A percentile compares a stretch with the other conserved stretches of the same genome.
phyloP scores from a whole-genome alignment of 306 rosid genomes.

The Astragalus membranaceus region DNA sequence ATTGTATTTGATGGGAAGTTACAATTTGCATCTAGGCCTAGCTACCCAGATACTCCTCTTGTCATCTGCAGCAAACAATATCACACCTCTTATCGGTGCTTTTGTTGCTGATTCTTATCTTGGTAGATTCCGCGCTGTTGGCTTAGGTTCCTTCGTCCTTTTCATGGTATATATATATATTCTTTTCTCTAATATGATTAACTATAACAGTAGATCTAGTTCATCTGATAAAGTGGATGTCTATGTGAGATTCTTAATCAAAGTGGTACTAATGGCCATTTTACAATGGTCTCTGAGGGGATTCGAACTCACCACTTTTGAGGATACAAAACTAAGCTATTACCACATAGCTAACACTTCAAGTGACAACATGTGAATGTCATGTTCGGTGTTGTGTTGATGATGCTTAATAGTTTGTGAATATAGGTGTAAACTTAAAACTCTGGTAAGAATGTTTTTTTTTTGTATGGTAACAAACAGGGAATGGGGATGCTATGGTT shows the following conservation, averaged over 20 bases:
- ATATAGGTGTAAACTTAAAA: too few species aligned
- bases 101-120: conserved; percentile 61
- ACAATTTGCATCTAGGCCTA: conserved; percentile 35
- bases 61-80: conserved; percentile 43
- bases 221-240: not conserved
- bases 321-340: too few species aligned
- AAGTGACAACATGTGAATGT: too few species aligned
- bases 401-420: too few species aligned
- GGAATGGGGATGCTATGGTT: conserved; percentile 56
- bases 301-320: too few species aligned
- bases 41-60: conserved; percentile 42
- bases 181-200: not conserved
- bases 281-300: too few species aligned
- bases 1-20: conserved; percentile 42
- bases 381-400: too few species aligned
- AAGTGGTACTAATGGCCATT: too few species aligned
- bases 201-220: not conserved
- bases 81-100: conserved; percentile 59
- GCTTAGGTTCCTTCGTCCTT: conserved; percentile 37
- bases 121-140: conserved; percentile 60
- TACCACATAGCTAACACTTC: not conserved
- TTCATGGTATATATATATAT: conserved; percentile 44
- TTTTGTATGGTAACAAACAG: conserved; percentile 23
- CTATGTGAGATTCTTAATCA: not conserved
- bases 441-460: not conserved